phyloP scores from a whole-genome alignment of 2,329 filamentous ascomycete genomes.

The Beauveria asiatica region DNA sequence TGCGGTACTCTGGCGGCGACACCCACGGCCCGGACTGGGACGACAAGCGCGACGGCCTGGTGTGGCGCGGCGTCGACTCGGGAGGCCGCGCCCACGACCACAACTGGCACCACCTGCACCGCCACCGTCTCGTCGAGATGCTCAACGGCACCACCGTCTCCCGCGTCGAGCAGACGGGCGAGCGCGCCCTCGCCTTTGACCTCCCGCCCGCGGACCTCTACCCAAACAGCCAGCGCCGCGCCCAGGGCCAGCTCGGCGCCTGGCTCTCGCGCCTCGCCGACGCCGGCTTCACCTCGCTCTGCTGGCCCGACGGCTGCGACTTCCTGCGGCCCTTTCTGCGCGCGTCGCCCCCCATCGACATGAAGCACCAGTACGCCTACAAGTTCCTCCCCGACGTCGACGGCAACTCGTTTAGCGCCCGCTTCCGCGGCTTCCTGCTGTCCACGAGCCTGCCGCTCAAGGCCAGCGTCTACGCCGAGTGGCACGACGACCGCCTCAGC shows the following conservation, averaged over 20 bases:
- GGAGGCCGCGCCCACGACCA: slow-evolving; percentile 44
- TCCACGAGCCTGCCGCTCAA: slow-evolving; percentile 61
- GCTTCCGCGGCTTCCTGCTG: slow-evolving; percentile 55
- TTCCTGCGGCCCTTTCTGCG: slow-evolving; percentile 31
- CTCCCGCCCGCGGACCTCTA: slow-evolving; percentile 36
- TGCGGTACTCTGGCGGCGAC: slow-evolving; percentile 49
- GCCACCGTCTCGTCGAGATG: slow-evolving; percentile 63
- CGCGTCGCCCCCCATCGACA: slow-evolving; percentile 25
- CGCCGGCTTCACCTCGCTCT: slow-evolving; percentile 36
- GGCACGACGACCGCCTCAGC: slow-evolving; percentile 62
- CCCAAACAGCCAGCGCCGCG: slow-evolving; percentile 31
- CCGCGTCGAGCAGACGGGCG: slow-evolving; percentile 33
- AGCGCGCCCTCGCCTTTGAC: slow-evolving; percentile 38
- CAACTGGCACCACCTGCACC: slow-evolving; percentile 61
- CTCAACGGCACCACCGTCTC: slow-evolving; percentile 53
- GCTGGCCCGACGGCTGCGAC: slow-evolving; percentile 28
- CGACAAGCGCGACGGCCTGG: slow-evolving; percentile 43
- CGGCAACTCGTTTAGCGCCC: slow-evolving; percentile 56
- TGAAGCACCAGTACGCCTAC: slow-evolving; percentile 42
- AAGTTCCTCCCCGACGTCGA: slow-evolving; percentile 66
- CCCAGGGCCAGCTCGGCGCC: slow-evolving; percentile 28
- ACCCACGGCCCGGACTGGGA: slow-evolving; percentile 49
- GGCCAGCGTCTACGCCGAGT: slow-evolving; percentile 63
- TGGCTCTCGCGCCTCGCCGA: slow-evolving; percentile 34
- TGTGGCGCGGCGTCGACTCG: slow-evolving; percentile 59